Conservation (phyloP, 2,329 filamentous ascomycete genomes). For the Aspergillus texensis region DNA sequence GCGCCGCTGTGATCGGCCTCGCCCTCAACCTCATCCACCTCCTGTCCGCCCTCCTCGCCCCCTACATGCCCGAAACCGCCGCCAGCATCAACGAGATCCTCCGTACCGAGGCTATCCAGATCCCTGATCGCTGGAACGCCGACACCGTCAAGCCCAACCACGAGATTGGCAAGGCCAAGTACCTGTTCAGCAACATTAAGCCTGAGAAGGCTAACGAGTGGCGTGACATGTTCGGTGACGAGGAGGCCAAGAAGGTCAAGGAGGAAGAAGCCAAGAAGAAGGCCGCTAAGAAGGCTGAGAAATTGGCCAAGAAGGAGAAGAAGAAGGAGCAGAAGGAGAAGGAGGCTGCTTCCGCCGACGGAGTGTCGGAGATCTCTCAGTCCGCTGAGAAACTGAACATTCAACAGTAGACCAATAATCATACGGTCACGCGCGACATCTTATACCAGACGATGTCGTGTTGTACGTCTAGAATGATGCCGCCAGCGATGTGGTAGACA, state of each 20-base stretch:
- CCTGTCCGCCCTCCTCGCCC: conserved; percentile 74
- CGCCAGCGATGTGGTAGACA: not conserved
- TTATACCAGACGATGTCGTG: not conserved
- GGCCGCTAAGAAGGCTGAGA: conserved; percentile 35
- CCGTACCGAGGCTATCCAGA: conserved; percentile 59
- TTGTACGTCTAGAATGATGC: not conserved
- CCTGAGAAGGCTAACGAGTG: conserved; percentile 81
- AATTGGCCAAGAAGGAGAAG: conserved; percentile 43
- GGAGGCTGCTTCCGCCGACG: not conserved
- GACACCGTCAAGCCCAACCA: conserved; percentile 68
- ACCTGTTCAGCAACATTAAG: conserved; percentile 83
- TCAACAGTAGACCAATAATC: not conserved
- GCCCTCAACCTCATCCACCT: conserved; percentile 83
- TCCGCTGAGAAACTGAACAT: not conserved
- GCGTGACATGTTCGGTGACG: conserved; percentile 73
- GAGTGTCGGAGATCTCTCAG: not conserved
- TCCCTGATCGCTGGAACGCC: conserved; percentile 70
- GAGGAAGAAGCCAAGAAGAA: conserved; percentile 52
- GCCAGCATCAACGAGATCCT: conserved; percentile 78
- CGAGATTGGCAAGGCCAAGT: conserved; percentile 76
- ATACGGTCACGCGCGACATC: not conserved
- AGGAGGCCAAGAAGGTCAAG: conserved; percentile 68
- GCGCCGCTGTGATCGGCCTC: conserved; percentile 70
- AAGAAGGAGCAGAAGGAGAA: conserved; percentile 14
- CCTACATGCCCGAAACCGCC: conserved; percentile 83